A percentile compares a stretch with the other conserved stretches of the same genome.
These are phyloP conservation scores for Cymbidium sinense DNA, from an alignment of 106 monocot genomes.

Conservation along the genomic window DNA sequence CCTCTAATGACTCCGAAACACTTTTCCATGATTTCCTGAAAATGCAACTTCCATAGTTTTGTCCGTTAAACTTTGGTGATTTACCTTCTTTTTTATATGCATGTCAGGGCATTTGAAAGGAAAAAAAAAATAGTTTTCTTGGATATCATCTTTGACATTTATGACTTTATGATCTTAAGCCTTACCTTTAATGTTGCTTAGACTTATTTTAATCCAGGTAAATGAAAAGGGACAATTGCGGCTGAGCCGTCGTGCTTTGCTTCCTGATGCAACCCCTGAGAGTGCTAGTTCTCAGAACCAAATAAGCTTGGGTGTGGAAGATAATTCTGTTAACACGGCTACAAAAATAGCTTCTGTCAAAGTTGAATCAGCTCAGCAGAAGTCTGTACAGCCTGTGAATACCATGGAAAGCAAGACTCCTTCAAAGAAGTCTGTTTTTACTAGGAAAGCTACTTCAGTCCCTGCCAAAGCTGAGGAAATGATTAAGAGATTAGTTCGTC, in stretches of 20 bases:
- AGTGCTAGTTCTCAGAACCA: constrained; percentile 19
- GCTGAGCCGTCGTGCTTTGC: constrained; percentile 68
- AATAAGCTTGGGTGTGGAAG: constrained; percentile 19
- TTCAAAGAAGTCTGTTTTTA: constrained; percentile 9
- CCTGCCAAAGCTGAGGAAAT: constrained; percentile 28
- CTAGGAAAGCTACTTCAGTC: constrained; percentile 19
- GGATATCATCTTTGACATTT: not conserved
- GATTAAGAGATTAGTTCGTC: constrained; percentile 12
- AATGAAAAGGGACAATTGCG: constrained; percentile 96
- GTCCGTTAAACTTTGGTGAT: too few relatives aligned
- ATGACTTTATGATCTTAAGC: not conserved
- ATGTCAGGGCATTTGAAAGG: too few relatives aligned
- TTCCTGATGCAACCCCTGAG: constrained; percentile 45
- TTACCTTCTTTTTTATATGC: too few relatives aligned
- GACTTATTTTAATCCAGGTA: constrained; percentile 23
- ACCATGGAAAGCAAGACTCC: constrained; percentile 3
- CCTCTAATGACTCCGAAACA: too few relatives aligned
- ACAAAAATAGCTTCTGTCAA: constrained; percentile 15
- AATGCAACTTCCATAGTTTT: too few relatives aligned
- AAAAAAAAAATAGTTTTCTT: not conserved
- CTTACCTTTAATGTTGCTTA: not conserved
- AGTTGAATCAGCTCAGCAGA: constrained; percentile 8
- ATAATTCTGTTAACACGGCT: constrained; percentile 10
- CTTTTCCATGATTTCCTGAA: too few relatives aligned
- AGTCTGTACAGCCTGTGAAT: constrained; percentile 8